Base-by-base conservation (phyloP, 805 yeast genomes). In the Yarrowia divulgata region DNA sequence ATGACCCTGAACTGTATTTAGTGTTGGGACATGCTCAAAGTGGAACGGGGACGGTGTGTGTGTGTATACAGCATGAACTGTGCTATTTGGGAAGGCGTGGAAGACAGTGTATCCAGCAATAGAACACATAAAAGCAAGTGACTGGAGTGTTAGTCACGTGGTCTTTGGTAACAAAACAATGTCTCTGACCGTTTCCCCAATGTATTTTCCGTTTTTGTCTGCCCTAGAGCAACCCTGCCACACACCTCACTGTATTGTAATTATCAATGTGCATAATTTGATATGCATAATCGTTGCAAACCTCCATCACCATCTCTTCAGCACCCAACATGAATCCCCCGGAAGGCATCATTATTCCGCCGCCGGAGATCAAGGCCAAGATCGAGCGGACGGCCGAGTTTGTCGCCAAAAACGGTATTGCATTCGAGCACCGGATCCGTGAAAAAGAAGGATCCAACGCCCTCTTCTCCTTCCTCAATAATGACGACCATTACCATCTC, bases 361-460 rank as follows among this genome's bases (percentile, higher is more conserved):
- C 92, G 0, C 88, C 90, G 2, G 84, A 80, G 9, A 73, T 79
- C 23, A 70, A 80, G 64, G 82, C 82, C 16, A 82, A 85, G 19
- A 88, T 93, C 19, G 87, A 85, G 64, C 90, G 89, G 74, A 90
- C 97, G 0, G 92, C 89, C 0, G 85, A 81, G 3, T 91, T 89
- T 74, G 91, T 93, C 7, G 73, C 79, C 37, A 81, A 89, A 71
- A 90, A 91, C 74, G 97, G 97, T 0, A 73, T 84, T 1, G 66
- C 71, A 70, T 90, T 91, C 77, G 95, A 88, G 73, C 79, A 80
- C 10, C 80, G 89, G 63, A 83, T 91, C 69, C 78, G 79, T 18
- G 78, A 78, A 45, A 80, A 79, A 45, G 87, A 87, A 71, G 76
- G 80, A 16, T 76, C 79, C 7, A 83, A 83, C 64, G 81, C 81